Percentiles rank a stretch among this genome's conserved stretches.
Conservation (phyloP, 139 green algal species). For the Spirogloea muscicola region DNA sequence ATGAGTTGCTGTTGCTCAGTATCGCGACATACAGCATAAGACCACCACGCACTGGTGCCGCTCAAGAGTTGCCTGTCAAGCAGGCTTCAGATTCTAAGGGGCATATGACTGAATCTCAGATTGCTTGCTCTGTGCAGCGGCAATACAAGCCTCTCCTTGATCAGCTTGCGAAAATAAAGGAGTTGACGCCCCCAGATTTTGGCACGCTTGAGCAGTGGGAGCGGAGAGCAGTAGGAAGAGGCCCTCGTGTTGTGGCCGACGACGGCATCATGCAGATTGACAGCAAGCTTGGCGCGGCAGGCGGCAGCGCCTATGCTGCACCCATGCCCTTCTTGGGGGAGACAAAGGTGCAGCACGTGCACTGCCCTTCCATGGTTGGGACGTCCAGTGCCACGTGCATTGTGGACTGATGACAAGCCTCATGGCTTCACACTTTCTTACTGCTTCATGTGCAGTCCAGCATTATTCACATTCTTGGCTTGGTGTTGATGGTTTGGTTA, state of each 20-base stretch:
- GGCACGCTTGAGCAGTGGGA: constrained; percentile 38
- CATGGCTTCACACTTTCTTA: neutral
- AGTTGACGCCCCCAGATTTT: constrained; percentile 34
- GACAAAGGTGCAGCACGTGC: constrained; percentile 7
- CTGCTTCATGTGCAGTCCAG: neutral
- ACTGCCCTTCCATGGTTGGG: neutral
- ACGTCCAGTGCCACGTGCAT: too few relatives aligned
- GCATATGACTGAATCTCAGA: too few relatives aligned
- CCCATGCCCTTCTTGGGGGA: constrained; percentile 35
- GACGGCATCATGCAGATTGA: too few relatives aligned
- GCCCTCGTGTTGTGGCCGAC: too few relatives aligned
- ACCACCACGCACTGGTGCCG: too few relatives aligned
- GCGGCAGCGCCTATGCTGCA: neutral
- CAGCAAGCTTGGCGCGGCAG: too few relatives aligned
- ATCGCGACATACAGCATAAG: too few relatives aligned
- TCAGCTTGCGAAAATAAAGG: constrained; percentile 37
- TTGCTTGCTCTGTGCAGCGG: constrained; percentile 17
- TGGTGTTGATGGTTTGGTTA: constrained; percentile 5
- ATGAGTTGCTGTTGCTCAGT: too few relatives aligned
- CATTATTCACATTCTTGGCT: neutral
- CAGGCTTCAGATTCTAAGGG: too few relatives aligned
- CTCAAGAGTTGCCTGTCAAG: too few relatives aligned
- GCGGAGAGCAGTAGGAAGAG: too few relatives aligned
- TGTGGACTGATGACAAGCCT: neutral
- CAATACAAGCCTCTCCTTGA: constrained; percentile 34